Evolutionary conservation across 768 basidiomycete species (phyloP), one percentile per base, ranked within the genome.

Genomic region (Tricholoma matsutake): DNA sequence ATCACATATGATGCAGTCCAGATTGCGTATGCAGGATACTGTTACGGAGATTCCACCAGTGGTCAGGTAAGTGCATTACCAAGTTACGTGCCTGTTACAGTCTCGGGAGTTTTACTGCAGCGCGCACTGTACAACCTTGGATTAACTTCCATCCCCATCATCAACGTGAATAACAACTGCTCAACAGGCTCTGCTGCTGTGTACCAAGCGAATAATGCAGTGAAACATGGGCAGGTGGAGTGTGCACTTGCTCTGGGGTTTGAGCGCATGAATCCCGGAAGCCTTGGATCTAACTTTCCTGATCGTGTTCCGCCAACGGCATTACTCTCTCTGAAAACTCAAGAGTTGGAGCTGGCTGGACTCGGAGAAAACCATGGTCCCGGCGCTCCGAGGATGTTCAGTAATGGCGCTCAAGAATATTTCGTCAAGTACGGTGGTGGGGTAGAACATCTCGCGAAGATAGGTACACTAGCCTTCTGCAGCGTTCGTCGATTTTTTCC

Each of bases 111-210:
- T 59, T 9, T 25, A 29, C 45, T 13, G 1, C 68, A 94, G 86
- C 81, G 91, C 14, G 85, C 91, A 6, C 77, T 94, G 18, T 94
- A 94, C 74, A 87, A 86, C 69, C 85, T 94, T 43, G 92, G 92
- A 18, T 80, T 94, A 71, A 94, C 92, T 0, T 80, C 85, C 34
- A 93, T 94, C 60, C 92, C 92, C 0, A 87, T 94, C 67, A 81
- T 88, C 54, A 94, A 94, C 66, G 89, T 94, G 45, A 93, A 92
- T 78, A 94, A 94, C 74, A 91, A 91, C 72, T 93, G 92, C 67
- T 87, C 91, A 3, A 92, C 92, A 0, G 92, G 91, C 4, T 88
- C 87, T 54, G 81, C 89, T 0, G 91, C 93, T 5, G 78, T 94
- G 20, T 91, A 83, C 71, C 83, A 89, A 51, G 90, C 88, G 6